Evolutionary conservation across 768 basidiomycete genomes (phyloP).

Genomic region (Hericium rajendrae): DNA sequence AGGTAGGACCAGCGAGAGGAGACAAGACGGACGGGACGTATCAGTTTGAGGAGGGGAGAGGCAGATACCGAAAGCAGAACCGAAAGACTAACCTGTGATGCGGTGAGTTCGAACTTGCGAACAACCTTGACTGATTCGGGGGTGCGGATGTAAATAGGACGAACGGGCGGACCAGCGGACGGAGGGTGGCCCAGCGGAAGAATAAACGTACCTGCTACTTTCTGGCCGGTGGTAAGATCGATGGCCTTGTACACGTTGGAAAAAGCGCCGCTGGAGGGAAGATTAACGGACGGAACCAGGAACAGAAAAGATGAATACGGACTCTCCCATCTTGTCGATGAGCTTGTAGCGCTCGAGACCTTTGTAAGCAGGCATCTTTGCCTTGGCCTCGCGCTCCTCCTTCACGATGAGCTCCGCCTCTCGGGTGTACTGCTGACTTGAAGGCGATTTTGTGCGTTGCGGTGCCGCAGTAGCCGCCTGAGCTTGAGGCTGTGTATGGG

Average conservation of each 20-base stretch:
- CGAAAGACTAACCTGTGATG: conserved; percentile 69
- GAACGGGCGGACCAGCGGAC: conserved; percentile 3
- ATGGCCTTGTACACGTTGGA: conserved; percentile 96
- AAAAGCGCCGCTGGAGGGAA: conserved; percentile 71
- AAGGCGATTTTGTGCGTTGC: conserved; percentile 14
- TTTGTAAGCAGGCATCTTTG: conserved; percentile 76
- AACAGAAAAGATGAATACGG: conserved; percentile 25
- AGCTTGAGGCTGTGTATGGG: conserved; percentile 15
- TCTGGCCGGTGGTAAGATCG: conserved; percentile 63
- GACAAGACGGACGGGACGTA: no score
- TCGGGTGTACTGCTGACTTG: conserved; percentile 26
- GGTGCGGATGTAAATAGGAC: conserved; percentile 9
- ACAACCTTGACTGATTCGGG: conserved; percentile 73
- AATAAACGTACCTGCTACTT: conserved; percentile 64
- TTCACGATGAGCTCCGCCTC: conserved; percentile 60
- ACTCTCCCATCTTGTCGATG: conserved; percentile 90
- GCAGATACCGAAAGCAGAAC: conserved; percentile 17
- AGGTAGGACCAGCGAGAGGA: no score
- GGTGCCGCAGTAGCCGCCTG: no score
- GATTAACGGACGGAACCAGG: conserved; percentile 3
- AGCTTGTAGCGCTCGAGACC: conserved; percentile 77
- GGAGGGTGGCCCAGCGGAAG: conserved; percentile 6
- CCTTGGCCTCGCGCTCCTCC: conserved; percentile 64
- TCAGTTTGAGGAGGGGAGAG: conserved; percentile 8
- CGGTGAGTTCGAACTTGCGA: conserved; percentile 85